Base-by-base conservation (phyloP, 192 early-diverging fungal species). In the Rhizoclosmatium globosum region DNA sequence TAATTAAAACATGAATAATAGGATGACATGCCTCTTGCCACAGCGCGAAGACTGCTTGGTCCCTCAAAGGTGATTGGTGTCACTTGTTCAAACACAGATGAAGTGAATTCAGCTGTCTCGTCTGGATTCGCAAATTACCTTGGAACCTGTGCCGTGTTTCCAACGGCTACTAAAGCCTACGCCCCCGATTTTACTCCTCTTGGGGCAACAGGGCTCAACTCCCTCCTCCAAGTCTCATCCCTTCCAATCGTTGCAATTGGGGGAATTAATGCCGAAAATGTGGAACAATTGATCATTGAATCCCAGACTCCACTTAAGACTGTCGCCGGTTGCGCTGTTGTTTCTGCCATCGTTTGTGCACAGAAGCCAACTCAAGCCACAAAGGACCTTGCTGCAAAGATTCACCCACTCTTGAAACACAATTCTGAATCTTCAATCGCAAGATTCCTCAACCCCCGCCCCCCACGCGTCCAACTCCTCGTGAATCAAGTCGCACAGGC, bases 51-150 rank as follows among this genome's bases (percentile, higher is more conserved):
- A 17, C 61, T 96, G 13, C 84, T 96, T 13, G 95, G 95, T 1
- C 82, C 84, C 44, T 74, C 89, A 69, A 94, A 94, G 79, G 94
- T 96, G 64, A 89, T 96, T 59, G 95, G 95, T n/a, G 88, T 95
- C 62, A 94, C 95, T 1, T 68, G 66, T 41, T 89, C 89, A 31
- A 90, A 91, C 66, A 92, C 87, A 7, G 62, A 80, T 1, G 79
- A 90, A 47, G 89, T 95, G 71, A 92, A 93, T 1, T 50, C 85
- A 61, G 85, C 74, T n/a, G 93, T 93, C 1, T 71, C 92, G 11
- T 72, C 56, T 0, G 87, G 81, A 9, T 94, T 94, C 11, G 94
- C 93, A 4, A 93, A 95, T 79, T 96, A 96, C 74, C 72, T 96
- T 53, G 95, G 94, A 3, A 93, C 92, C 48, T 90, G 92, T 3